Conservation (phyloP, 2,329 filamentous ascomycete genomes). For the Cephalotrichum gorgonifer region DNA sequence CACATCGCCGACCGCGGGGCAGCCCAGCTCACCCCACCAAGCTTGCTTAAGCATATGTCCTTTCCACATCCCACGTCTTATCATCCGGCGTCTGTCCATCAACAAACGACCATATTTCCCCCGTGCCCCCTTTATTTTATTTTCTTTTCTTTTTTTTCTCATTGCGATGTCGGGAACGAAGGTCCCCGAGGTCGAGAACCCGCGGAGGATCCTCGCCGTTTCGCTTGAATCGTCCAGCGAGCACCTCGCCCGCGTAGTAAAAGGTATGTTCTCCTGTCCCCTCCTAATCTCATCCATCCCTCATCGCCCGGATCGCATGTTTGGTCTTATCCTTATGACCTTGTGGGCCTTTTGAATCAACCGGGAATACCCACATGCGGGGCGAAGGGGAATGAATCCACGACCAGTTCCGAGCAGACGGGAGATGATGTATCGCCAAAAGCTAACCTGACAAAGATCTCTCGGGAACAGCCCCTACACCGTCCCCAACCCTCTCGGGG, state of each 20-base stretch:
- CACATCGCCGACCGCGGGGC: too few relatives aligned
- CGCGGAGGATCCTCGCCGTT: conserved; percentile 48
- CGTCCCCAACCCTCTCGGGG: conserved; percentile 40
- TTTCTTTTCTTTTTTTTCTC: too few relatives aligned
- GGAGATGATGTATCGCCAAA: background rate
- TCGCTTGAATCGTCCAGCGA: conserved; percentile 34
- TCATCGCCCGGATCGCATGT: too few relatives aligned
- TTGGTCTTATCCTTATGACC: too few relatives aligned
- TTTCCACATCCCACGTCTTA: background rate
- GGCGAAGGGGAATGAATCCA: too few relatives aligned
- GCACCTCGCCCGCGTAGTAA: conserved; percentile 38
- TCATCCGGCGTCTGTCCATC: background rate
- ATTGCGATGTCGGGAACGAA: background rate
- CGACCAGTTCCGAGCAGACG: too few relatives aligned
- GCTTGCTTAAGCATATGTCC: too few relatives aligned
- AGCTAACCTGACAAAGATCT: conserved; percentile 29
- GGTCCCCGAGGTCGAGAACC: conserved; percentile 21
- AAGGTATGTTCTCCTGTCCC: conserved; percentile 28
- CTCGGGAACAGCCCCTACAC: conserved; percentile 33
- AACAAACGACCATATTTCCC: background rate
- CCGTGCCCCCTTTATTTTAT: background rate
- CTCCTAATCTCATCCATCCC: background rate
- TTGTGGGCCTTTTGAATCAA: too few relatives aligned
- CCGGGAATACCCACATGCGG: too few relatives aligned
- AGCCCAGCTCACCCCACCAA: too few relatives aligned